Base-by-base conservation (phyloP, 169 alveolate genomes). In the Eimeria sp. region DNA sequence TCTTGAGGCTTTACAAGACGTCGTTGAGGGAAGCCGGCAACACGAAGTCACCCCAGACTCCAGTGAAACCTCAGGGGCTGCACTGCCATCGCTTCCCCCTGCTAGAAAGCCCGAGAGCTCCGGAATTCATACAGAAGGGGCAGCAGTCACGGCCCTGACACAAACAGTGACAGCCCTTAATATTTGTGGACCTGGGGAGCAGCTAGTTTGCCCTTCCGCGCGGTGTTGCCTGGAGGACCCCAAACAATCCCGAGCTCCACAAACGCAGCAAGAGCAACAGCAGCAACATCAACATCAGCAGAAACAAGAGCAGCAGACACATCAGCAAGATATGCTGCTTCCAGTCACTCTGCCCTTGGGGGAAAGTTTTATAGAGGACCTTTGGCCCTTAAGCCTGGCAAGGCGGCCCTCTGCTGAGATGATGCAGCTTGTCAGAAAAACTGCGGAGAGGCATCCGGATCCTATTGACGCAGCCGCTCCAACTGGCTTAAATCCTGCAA, bases 341-440 rank as follows among this genome's bases (percentile, higher is more conserved):
- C 30, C 74, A 40, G 23, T 14, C 33, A 27, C n/a, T 18, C 6
- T 83, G 90, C 74, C 90, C 16, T 62, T 27, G 54, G 71, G 77
- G 33, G 90, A 54, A 37, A 11, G 43, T 37, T 27, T 4, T 33
- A 37, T n/a, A n/a, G 90, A 83, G 49, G 90, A 30, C 77, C 33
- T 40, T 20, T 30, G 52, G 76, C 76, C 90, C 49, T 23, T 18
- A 30, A 54, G 10, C 76, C 76, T 54, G 11, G 77, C 76, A 16
- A 46, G 76, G 72, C 56, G 33, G 46, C 90, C 90, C 58, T 83
- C 90, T 58, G 77, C 54, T 58, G 90, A 54, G 54, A 56, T 83
- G 90, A 2, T 83, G 90, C 90, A 83, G 77, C 90, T 58, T 23
- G 56, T 83, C 77, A 83, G 60, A 58, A 76, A 20, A 4, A 77